Evolutionary conservation across 2,329 filamentous ascomycete species (phyloP), one percentile per base, ranked within the genome.

Genomic region (Fusarium annulatum): DNA sequence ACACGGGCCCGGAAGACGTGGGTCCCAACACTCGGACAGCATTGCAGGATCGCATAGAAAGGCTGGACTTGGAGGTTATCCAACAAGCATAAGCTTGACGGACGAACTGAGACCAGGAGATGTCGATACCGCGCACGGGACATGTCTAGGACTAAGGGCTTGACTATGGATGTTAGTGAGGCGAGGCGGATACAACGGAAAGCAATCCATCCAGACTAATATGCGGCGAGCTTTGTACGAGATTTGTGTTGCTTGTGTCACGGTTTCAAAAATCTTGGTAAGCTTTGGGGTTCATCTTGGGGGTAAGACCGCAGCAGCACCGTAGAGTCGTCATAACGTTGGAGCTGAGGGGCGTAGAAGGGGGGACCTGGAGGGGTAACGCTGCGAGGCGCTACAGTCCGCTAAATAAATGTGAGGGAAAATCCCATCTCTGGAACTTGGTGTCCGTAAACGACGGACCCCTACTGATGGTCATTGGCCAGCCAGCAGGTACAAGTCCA

Each of bases 211-310:
- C 38, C 42, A 66, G 39, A 55, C 57, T 49, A 38, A 52, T 56
- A 52, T 73, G 66, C 70, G 70, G 71, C 61, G 53, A 62, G 66
- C 48, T 74, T 73, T 73, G 71, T 73, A 64, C 68, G 71, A 73
- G 71, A 72, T 72, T 75, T 74, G 71, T 74, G 58, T 74, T 72
- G 64, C 72, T 75, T 73, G 61, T 75, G 72, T 74, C 72, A 74
- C 57, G 65, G 72, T 61, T 74, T 70, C 59, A 53, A 70, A 72
- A 75, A 73, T 75, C 64, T 74, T 74, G 72, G 72, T 74, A 73
- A 74, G 72, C 69, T 58, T 69, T 67, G 71, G 68, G 59, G 70
- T 64, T 72, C 56, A 49, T 39, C 66, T 74, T 74, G 71, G 71
- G 72, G 72, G 71, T 74, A 74, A 72, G 71, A 62, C 72, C 72